Evolutionary conservation across 176 grass and related monocot genomes (phyloP), one percentile per base, ranked within the genome.

Genomic region (Tillandsia fasciculata): DNA sequence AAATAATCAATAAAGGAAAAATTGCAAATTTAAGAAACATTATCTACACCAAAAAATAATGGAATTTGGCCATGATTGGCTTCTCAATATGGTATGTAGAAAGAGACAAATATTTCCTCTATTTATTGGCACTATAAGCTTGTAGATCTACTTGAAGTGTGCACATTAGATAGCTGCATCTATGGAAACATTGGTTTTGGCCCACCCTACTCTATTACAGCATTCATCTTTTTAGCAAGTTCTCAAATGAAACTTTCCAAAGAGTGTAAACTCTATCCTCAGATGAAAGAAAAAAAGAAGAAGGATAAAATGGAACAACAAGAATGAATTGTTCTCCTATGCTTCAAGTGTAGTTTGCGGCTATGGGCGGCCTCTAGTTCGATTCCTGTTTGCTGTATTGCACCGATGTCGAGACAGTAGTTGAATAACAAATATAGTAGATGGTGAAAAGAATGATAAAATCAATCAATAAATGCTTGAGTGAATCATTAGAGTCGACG

Each of bases 41-140:
- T 59, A 8, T 59, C 54, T 17, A 59, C n/a, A 18, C 54, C 54
- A 17, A 22, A 18, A 22, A 77, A 49, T 78, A 78, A 68, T 51
- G 77, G 68, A 54, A 69, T 53, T 54, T 28, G 77, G 53, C 48
- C n/a, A 66, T 54, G 56, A 63, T 64, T 72, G 69, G 67, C 53
- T 79, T 72, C 58, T 28, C 0, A 42, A 26, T 65, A 48, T 66
- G 67, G 77, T 79, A 49, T 58, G 42, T 53, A 48, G 42, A 66
- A 23, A 53, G 52, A 29, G 68, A 72, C 53, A 50, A 48, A 53
- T 72, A 9, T 23, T 50, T 12, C 77, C 7, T 71, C 63, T 52
- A 48, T 57, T 50, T 64, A 66, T 47, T 48, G 65, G 49, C 23
- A 52, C 33, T 65, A 52, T 65, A 65, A 64, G 2, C 2, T 63